A percentile compares a stretch with the other conserved stretches of the same genome.
Evolutionary conservation across 2,329 filamentous ascomycete genomes (phyloP).

Genomic region (Colletotrichum echinochloae): DNA sequence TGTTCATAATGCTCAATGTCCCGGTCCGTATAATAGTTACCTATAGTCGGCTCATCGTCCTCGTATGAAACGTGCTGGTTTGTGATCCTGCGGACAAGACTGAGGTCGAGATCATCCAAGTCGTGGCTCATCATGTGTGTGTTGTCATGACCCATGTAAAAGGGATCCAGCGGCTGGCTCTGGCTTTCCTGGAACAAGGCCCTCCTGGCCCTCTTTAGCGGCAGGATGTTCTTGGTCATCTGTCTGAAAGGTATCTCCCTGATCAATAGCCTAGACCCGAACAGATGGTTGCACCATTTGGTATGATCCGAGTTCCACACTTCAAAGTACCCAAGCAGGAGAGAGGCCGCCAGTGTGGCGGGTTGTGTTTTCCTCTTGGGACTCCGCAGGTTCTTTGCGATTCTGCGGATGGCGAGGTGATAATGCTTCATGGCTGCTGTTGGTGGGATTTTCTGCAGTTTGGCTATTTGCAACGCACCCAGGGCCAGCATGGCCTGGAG

Average conservation of each 20-base stretch:
- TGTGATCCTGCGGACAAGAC: conserved; percentile 56
- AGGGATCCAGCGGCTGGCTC: conserved; percentile 45
- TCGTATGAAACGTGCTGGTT: conserved; percentile 51
- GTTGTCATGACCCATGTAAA: conserved; percentile 43
- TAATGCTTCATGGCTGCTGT: conserved; percentile 93
- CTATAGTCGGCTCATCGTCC: conserved; percentile 38
- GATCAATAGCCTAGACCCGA: conserved; percentile 85
- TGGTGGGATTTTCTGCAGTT: conserved; percentile 77
- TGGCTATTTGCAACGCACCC: conserved; percentile 88
- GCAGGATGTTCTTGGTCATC: conserved; percentile 78
- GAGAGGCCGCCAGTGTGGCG: conserved; percentile 86
- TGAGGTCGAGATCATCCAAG: conserved; percentile 56
- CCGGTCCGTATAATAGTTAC: conserved; percentile 58
- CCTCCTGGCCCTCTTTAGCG: conserved; percentile 63
- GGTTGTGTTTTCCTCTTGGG: conserved; percentile 77
- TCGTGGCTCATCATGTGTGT: conserved; percentile 45
- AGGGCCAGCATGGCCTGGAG: conserved; percentile 92
- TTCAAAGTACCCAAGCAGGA: conserved; percentile 91
- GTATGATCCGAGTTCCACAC: conserved; percentile 94
- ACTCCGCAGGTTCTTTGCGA: conserved; percentile 81
- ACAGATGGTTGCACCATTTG: conserved; percentile 94
- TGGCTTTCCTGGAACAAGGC: conserved; percentile 54
- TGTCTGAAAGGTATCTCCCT: conserved; percentile 83
- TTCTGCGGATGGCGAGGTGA: conserved; percentile 82
- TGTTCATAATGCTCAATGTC: conserved; percentile 87